Evolutionary conservation across 108 stramenopile species (phyloP), one percentile per base, ranked within the genome.

Genomic region (Poteriospumella lacustris): DNA sequence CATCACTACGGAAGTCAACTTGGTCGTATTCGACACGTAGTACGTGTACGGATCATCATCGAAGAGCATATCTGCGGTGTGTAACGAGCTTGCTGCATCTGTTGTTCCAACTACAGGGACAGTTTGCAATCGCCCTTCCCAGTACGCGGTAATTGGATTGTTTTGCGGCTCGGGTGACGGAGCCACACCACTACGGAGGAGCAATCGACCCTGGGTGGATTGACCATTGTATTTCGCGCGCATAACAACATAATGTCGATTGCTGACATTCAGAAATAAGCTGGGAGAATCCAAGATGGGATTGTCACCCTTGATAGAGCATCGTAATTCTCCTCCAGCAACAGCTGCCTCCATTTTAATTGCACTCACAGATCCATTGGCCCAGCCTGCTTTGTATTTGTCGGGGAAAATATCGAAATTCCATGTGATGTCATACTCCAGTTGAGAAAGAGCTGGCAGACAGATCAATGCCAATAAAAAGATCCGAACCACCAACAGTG

Each of bases 61-160:
- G 5, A 73, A n/a, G 15, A 33, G 15, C 5, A 3, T 31, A 24
- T 3, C 5, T 9, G 60, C 3, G 15, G 58, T 39, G 0, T 12
- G 64, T 83, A 15, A 80, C 60, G 31, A 79, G 81, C 29, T 80
- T 79, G 0, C 24, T 0, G 42, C 76, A 39, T 5, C 79, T 75
- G 75, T 79, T 75, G 78, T 79, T 77, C 79, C 81, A 82, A 15
- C 79, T 42, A 56, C 77, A 76, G 77, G 44, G 58, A 39, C 76
- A 29, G 9, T 82, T 62, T 28, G 80, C 80, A 1, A 52, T 81
- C 41, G 64, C 39, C 64, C 42, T 68, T 31, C 70, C 76, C 78
- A 81, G 5, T 31, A 68, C 26, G 19, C 77, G 62, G 15, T 58
- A 36, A 33, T 80, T 47, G 1, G 67, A 80, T 24, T 47, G 76